Evolutionary conservation across 805 yeast species (phyloP).

Genomic region (Kluyveromyces dobzhanskii): DNA sequence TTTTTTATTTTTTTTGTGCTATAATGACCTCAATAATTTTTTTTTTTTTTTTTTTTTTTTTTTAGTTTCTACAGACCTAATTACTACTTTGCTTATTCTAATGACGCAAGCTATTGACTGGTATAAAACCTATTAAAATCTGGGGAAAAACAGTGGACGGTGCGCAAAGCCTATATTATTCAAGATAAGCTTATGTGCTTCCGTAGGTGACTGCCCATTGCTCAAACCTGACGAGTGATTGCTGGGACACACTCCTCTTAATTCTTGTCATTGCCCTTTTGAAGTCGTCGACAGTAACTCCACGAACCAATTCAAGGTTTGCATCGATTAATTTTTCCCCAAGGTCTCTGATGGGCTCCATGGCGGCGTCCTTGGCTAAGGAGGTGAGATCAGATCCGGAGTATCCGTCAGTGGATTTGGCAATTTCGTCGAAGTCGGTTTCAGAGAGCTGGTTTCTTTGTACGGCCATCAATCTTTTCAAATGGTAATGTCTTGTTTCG

Average conservation of each 20-base stretch:
- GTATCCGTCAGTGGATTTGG: slow-evolving; percentile 68
- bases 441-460: slow-evolving; percentile 62
- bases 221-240: slow-evolving; percentile 71
- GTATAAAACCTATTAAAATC: too few species aligned
- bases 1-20: too few species aligned
- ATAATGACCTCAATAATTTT: too few species aligned
- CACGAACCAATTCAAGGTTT: slow-evolving; percentile 70
- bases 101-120: too few species aligned
- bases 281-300: slow-evolving; percentile 71
- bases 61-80: too few species aligned
- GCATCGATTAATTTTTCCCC: slow-evolving; percentile 74
- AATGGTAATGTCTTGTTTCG: slow-evolving; percentile 70
- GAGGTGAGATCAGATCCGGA: slow-evolving; percentile 93
- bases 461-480: slow-evolving; percentile 55
- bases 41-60: too few species aligned
- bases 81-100: too few species aligned
- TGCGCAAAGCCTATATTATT: neutral
- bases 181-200: slow-evolving; percentile 57
- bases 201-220: slow-evolving; percentile 88
- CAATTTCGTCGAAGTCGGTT: slow-evolving; percentile 51
- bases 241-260: slow-evolving; percentile 80
- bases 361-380: slow-evolving; percentile 92
- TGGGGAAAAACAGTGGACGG: too few species aligned
- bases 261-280: slow-evolving; percentile 65
- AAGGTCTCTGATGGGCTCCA: slow-evolving; percentile 88